Conservation (phyloP, 495 filamentous ascomycete species). For the Podospora pseudopauciseta region DNA sequence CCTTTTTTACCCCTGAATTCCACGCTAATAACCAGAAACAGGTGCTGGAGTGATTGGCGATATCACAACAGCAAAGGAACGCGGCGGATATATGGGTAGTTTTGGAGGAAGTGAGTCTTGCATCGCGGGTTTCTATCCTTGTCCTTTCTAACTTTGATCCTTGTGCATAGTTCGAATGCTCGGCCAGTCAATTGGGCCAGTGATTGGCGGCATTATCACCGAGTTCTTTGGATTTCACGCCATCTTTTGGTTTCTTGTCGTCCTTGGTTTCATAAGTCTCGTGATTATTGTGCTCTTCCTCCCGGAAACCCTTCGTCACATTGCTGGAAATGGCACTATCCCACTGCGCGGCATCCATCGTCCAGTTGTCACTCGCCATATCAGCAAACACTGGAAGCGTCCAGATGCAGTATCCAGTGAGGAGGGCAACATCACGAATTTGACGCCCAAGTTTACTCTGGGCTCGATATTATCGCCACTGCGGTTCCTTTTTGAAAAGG, state of each 20-base stretch:
- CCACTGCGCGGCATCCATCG: conserved; percentile 33
- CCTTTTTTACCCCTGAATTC: neutral
- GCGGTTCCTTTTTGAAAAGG: conserved; percentile 57
- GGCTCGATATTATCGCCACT: conserved; percentile 52
- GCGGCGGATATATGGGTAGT: conserved; percentile 53
- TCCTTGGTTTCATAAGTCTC: conserved; percentile 43
- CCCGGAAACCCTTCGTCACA: conserved; percentile 61
- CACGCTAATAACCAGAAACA: conserved; percentile 18
- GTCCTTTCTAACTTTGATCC: neutral
- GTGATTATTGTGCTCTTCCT: conserved; percentile 46
- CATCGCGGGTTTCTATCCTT: neutral
- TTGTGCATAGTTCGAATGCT: conserved; percentile 33
- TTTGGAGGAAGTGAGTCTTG: conserved; percentile 35
- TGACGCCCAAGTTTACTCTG: conserved; percentile 41
- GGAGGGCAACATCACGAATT: conserved; percentile 16
- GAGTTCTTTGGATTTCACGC: conserved; percentile 61
- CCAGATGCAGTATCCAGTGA: neutral
- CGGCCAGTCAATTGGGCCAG: conserved; percentile 54
- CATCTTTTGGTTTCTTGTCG: conserved; percentile 67
- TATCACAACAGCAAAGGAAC: conserved; percentile 47
- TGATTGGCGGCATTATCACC: conserved; percentile 60
- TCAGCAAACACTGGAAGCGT: conserved; percentile 35
- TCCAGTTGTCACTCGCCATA: conserved; percentile 39
- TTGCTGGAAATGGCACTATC: conserved; percentile 58
- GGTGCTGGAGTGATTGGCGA: conserved; percentile 52